Evolutionary conservation across 495 filamentous ascomycete genomes (phyloP).

Genomic region (Xylaria nigripes): DNA sequence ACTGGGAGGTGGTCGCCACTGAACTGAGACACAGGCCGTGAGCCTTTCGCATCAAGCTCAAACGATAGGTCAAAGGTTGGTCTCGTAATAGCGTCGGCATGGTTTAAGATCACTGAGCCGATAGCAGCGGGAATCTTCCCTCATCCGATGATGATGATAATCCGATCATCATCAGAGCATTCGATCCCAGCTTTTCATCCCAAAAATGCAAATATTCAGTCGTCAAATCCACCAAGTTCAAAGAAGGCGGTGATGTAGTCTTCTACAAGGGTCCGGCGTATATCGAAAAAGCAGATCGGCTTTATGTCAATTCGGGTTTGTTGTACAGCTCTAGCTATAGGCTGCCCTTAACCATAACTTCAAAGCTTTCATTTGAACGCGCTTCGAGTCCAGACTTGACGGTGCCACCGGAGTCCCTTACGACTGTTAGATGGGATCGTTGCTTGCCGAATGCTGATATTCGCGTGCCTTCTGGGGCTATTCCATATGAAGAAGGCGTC

Average conservation of each 20-base stretch:
- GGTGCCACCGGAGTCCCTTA: too few relatives aligned
- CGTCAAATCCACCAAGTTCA: conserved; percentile 28
- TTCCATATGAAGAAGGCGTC: conserved; percentile 21
- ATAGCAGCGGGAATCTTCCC: neutral
- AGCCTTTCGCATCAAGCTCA: conserved; percentile 6
- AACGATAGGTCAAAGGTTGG: conserved; percentile 1
- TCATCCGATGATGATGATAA: conserved; percentile 1
- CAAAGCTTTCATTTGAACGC: conserved; percentile 29
- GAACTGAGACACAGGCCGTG: conserved; percentile 1
- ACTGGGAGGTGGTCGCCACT: neutral
- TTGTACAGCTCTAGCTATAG: conserved; percentile 32
- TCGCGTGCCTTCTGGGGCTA: conserved; percentile 48
- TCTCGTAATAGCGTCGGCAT: neutral
- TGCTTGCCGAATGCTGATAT: too few relatives aligned
- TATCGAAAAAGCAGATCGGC: conserved; percentile 25
- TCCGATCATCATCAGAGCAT: conserved; percentile 15
- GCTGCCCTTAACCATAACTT: conserved; percentile 36
- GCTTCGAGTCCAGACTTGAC: conserved; percentile 1
- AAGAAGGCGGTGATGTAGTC: conserved; percentile 37
- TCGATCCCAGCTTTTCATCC: conserved; percentile 15
- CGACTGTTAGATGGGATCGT: too few relatives aligned
- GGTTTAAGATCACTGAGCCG: neutral
- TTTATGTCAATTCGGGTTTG: conserved; percentile 54
- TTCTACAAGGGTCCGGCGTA: conserved; percentile 59
- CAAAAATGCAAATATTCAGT: conserved; percentile 23